Evolutionary conservation across 768 basidiomycete genomes (phyloP).

Genomic region (Suillus placidus): DNA sequence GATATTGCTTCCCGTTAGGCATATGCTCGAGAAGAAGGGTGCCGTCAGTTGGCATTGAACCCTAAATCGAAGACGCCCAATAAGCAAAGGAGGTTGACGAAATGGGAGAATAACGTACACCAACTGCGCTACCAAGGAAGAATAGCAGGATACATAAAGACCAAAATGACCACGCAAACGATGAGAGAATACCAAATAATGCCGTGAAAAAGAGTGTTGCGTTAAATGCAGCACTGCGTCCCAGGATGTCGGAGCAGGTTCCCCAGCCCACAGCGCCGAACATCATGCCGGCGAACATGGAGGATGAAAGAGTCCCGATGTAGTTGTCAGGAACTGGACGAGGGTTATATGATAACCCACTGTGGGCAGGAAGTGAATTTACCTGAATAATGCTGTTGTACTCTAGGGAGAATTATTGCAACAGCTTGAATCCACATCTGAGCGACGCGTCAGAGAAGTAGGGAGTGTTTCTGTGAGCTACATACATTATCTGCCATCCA

Average conservation of each 20-base stretch:
- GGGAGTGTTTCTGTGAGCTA: slow-evolving; percentile 9
- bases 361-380: slow-evolving; percentile 24
- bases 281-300: slow-evolving; percentile 98
- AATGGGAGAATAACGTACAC: slow-evolving; percentile 53
- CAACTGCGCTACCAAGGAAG: slow-evolving; percentile 90
- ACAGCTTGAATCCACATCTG: slow-evolving; percentile 95
- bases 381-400: slow-evolving; percentile 88
- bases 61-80: slow-evolving; percentile 45
- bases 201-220: slow-evolving; percentile 89
- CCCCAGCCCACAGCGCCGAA: slow-evolving; percentile 92
- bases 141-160: slow-evolving; percentile 79
- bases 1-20: slow-evolving; percentile 88
- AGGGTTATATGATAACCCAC: slow-evolving; percentile 20
- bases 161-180: slow-evolving; percentile 69
- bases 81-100: slow-evolving; percentile 1
- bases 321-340: slow-evolving; percentile 67
- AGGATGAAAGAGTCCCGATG: slow-evolving; percentile 82
- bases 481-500: slow-evolving; percentile 94
- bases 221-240: slow-evolving; percentile 90
- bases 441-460: slow-evolving; percentile 29
- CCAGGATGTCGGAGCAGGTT: slow-evolving; percentile 87
- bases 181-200: slow-evolving; percentile 81
- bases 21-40: slow-evolving; percentile 92
- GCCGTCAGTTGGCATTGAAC: slow-evolving; percentile 96
- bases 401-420: slow-evolving; percentile 93